phyloP scores from a whole-genome alignment of 176 grass and related monocot genomes.

The Avena atlantica region DNA sequence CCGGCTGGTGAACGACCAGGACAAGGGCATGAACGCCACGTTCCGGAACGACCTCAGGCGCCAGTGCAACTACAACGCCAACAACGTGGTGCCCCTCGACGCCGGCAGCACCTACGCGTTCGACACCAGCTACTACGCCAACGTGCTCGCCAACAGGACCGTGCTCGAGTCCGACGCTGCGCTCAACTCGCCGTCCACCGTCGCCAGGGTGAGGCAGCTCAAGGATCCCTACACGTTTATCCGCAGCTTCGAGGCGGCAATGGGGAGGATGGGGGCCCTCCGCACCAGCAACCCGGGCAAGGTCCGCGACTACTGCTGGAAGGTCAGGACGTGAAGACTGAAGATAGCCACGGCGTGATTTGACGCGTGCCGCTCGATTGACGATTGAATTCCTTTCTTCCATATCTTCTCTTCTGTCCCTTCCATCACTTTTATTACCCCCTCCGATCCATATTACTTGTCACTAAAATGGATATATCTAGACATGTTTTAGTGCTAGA shows the following conservation, averaged over 20 bases:
- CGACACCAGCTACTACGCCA: constrained; percentile 61
- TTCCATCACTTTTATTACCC: too few species aligned
- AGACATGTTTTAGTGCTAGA: too few species aligned
- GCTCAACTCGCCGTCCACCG: constrained; percentile 47
- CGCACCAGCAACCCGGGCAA: constrained; percentile 27
- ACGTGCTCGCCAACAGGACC: constrained; percentile 48
- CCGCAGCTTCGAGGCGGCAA: constrained; percentile 45
- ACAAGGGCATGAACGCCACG: constrained; percentile 42
- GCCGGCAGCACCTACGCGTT: constrained; percentile 40
- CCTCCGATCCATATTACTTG: too few species aligned
- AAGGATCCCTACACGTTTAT: constrained; percentile 28
- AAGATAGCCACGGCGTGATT: background rate
- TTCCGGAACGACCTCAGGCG: constrained; percentile 40
- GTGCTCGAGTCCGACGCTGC: constrained; percentile 59
- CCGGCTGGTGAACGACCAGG: constrained; percentile 39
- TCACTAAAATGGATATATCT: too few species aligned
- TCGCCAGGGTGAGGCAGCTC: constrained; percentile 19
- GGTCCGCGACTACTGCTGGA: constrained; percentile 36
- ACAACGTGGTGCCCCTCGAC: constrained; percentile 45
- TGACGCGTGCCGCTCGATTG: background rate
- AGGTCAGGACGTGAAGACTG: constrained; percentile 46
- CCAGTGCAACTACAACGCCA: constrained; percentile 45
- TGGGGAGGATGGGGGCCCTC: constrained; percentile 63
- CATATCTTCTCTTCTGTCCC: too few species aligned
- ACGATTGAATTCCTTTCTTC: background rate